A percentile compares a stretch with the other conserved stretches of the same genome.
phyloP scores from a whole-genome alignment of 805 yeast species.

The Lipomyces anomalus region DNA sequence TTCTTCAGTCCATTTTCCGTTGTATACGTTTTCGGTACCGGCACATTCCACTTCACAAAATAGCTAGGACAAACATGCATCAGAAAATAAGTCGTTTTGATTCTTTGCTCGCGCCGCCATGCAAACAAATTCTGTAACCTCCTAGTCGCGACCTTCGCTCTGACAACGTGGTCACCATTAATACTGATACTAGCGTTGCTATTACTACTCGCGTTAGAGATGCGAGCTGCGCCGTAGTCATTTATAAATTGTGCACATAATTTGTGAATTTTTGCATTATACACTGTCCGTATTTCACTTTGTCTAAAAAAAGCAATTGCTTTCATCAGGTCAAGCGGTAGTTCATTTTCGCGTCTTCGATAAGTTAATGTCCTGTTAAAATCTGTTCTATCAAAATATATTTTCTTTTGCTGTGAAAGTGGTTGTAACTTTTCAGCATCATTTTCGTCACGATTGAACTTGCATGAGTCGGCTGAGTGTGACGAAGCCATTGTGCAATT shows the following conservation, averaged over 20 bases:
- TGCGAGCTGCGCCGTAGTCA: no score
- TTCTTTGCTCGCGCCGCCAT: conserved; percentile 14
- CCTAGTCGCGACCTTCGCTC: no score
- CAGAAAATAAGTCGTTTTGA: conserved; percentile 12
- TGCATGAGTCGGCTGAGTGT: no score
- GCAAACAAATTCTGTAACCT: conserved; percentile 6
- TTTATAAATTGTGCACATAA: conserved; percentile 6
- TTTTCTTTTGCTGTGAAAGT: no score
- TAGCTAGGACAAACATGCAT: not conserved
- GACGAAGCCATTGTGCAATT: no score
- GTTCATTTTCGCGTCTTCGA: conserved; percentile 4
- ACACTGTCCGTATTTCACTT: conserved; percentile 9
- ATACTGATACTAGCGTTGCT: not conserved
- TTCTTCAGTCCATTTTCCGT: not conserved
- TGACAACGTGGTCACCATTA: not conserved
- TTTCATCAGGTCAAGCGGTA: conserved; percentile 4
- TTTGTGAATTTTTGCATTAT: conserved; percentile 6
- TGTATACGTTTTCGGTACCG: conserved; percentile 9
- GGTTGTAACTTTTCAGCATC: no score
- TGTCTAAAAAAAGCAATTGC: conserved; percentile 8
- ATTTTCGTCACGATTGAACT: no score
- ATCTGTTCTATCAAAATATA: no score
- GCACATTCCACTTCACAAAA: conserved; percentile 4
- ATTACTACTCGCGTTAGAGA: not conserved
- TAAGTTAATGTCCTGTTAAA: no score